These are phyloP conservation scores for Allium sativum DNA, from an alignment of 106 monocot genomes.

Conservation along the genomic window DNA sequence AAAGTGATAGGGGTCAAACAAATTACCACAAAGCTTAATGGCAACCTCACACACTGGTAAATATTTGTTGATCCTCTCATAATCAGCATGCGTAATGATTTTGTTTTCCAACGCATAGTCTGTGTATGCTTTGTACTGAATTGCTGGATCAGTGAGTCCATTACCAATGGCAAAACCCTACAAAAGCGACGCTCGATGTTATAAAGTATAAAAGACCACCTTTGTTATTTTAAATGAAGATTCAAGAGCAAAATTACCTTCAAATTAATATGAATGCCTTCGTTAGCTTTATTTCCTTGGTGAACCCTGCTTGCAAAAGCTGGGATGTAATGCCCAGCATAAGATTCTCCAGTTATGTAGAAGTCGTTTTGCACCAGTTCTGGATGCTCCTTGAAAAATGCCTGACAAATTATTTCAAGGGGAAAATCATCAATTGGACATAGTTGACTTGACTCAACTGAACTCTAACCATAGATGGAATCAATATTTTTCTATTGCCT, in stretches of 20 bases:
- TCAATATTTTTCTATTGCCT: too few relatives aligned
- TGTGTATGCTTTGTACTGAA: constrained; percentile 93
- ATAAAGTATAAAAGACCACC: too few relatives aligned
- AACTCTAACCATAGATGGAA: too few relatives aligned
- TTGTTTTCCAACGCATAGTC: constrained; percentile 83
- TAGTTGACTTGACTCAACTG: too few relatives aligned
- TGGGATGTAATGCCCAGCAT: constrained; percentile 98
- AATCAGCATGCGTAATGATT: constrained; percentile 67
- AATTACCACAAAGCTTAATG: constrained; percentile 75
- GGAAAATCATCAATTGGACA: too few relatives aligned
- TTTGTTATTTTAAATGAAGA: too few relatives aligned
- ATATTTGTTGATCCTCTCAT: constrained; percentile 57
- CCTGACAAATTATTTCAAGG: constrained; percentile 20
- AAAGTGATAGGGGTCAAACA: background rate
- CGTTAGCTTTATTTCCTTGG: constrained; percentile 83
- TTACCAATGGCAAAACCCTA: constrained; percentile 98
- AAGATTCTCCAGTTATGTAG: constrained; percentile 92
- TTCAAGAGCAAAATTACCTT: constrained; percentile 30
- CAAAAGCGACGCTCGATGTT: background rate
- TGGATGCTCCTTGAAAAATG: constrained; percentile 77
- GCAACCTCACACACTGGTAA: constrained; percentile 73
- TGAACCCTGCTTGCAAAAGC: constrained; percentile 87
- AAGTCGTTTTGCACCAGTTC: constrained; percentile 76
- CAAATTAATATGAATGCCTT: constrained; percentile 88
- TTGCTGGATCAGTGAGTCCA: constrained; percentile 93